Conservation (phyloP, 768 basidiomycete species). For the Panellus pusillus region DNA sequence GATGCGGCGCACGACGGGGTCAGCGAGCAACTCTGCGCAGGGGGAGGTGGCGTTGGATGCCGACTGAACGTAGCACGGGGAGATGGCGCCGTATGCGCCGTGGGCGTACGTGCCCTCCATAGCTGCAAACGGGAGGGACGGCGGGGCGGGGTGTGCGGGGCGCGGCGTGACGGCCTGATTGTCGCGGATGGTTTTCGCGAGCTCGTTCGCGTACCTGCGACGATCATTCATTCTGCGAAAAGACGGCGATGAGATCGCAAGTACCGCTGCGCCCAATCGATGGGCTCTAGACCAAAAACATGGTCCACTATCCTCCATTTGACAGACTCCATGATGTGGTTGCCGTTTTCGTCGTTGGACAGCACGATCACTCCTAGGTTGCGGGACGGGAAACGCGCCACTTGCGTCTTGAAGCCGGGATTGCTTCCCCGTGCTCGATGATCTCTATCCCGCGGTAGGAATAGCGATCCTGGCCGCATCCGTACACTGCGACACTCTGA, state of each 20-base stretch:
- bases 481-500: constrained; percentile 41
- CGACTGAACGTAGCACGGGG: constrained; percentile 32
- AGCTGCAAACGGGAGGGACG: constrained; percentile 22
- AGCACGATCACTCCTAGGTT: constrained; percentile 40
- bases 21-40: constrained; percentile 27
- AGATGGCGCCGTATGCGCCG: constrained; percentile 35
- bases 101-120: constrained; percentile 34
- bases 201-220: no score
- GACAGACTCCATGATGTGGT: constrained; percentile 34
- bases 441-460: constrained; percentile 42
- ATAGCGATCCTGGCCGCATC: constrained; percentile 39
- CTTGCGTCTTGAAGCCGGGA: constrained; percentile 35
- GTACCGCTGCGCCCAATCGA: constrained; percentile 43
- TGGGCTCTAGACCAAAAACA: constrained; percentile 31
- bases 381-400: constrained; percentile 23
- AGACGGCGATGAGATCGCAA: constrained; percentile 16
- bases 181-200: constrained; percentile 22
- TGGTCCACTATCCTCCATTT: constrained; percentile 42
- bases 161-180: constrained; percentile 27
- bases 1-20: constrained; percentile 31
- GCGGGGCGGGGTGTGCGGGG: constrained; percentile 23
- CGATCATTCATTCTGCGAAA: no score
- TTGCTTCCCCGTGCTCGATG: constrained; percentile 46
- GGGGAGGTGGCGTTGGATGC: background rate
- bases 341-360: constrained; percentile 41